Base-by-base conservation (phyloP, 2,329 filamentous ascomycete genomes). In the Didymella arachidicola region DNA sequence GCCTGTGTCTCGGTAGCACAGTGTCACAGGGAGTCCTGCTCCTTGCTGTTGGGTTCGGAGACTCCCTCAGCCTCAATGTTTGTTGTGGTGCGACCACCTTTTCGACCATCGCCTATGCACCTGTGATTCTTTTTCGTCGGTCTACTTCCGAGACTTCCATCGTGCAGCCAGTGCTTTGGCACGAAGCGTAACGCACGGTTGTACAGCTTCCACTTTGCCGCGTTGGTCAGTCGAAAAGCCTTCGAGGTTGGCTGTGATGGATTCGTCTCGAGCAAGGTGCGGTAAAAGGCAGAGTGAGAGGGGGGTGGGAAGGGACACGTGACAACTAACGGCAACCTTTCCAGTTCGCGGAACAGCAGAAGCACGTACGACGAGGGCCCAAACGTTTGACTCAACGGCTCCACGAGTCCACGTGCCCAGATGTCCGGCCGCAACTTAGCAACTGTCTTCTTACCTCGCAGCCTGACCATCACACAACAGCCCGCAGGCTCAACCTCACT, bases 341-440 rank as follows among this genome's bases (percentile, higher is more conserved):
- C 12, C 36, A 7, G 34, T n/a, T 19, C 12, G 6, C 12, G 4
- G 18, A 45, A 43, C 16, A 26, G 12, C 30, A 45, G 10, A 38
- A 29, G 12, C 43, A 43, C 38, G 38, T 10, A 30, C 36, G 10
- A 34, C 7, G 27, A 32, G n/a, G 44, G 22, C 14, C 16, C n/a
- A 34, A 50, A 39, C 45, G 26, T n/a, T 25, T 46, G 46, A 50
- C 43, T 54, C 56, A 46, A 45, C 45, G 45, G 46, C 32, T 45
- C 50, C 50, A 59, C 56, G 50, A 54, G 56, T 45, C 50, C 50
- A 59, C 56, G 50, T 59, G 56, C 56, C 50, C 27, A 42, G 19
- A 49, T 29, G 38, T 12, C 43, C 29, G 29, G 22, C 38, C 27
- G 10, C n/a, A 18, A 16, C 41, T 27, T 4, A 26, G 22, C 39